Base-by-base conservation (phyloP, 129 eudicot species). In the Sambucus nigra region DNA sequence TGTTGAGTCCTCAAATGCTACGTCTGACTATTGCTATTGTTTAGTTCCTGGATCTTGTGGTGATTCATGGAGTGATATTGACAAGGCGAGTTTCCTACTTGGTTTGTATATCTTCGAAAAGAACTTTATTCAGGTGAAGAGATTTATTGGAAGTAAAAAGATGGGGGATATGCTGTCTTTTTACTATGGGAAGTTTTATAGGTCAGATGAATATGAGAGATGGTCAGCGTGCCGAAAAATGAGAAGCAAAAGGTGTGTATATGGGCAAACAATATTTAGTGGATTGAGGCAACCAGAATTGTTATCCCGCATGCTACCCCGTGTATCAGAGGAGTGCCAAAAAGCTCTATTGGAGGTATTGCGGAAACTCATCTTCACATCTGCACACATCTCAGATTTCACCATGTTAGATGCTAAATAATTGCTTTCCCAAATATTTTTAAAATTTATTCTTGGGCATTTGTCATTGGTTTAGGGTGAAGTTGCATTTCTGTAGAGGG, bases 101-200 rank as follows among this genome's bases (percentile, higher is more conserved):
- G 94, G 94, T 29, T 55, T 87, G 71, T 87, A 82, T 66, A 80
- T 87, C 28, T 87, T 79, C 47, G 66, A 61, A 55, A 84, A 73
- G 75, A 64, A 84, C 47, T 77, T 84, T 65, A 74, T 65, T 24
- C 52, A 47, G 25, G 57, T 84, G 47, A 73, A 58, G 42, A 56
- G 54, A 23, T 84, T 80, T 59, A 47, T 76, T 26, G 85, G 53
- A 55, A 76, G 62, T 61, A 84, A 84, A 69, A 53, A 39, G 5
- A 68, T 65, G 46, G 88, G 84, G 18, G 73, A 69, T 2, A 51
- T 84, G 5, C 19, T 73, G 68, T 54, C 74, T 0, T 80, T 63
- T 29, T 84, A 80, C 60, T 77, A 80, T 55, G 88, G 88, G 61
- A 59, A 24, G 2, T 84, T 80, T 33, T 80, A 71, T 46, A 35